phyloP scores from a whole-genome alignment of 2,329 filamentous ascomycete species.

The Nigrospora oryzae region DNA sequence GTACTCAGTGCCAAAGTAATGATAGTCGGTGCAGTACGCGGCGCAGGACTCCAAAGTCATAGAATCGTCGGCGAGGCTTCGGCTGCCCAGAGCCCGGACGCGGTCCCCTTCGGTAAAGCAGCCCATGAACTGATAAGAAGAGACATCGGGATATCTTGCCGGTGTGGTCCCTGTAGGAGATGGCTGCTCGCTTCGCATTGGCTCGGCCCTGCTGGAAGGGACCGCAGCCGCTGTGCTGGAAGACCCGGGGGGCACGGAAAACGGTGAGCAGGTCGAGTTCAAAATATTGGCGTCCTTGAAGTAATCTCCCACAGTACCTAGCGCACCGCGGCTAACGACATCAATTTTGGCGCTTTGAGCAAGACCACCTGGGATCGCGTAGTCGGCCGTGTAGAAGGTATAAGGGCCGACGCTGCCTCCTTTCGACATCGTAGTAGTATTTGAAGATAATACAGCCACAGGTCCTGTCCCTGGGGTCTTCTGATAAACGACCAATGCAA shows the following conservation, averaged over 20 bases:
- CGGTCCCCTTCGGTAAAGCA: constrained; percentile 38
- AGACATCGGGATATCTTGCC: constrained; percentile 17
- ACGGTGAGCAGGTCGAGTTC: constrained; percentile 29
- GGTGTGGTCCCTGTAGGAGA: too few relatives aligned
- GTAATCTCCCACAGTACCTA: constrained; percentile 27
- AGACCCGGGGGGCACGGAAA: constrained; percentile 9
- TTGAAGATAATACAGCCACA: constrained; percentile 29
- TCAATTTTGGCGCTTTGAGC: constrained; percentile 37
- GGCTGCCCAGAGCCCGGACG: constrained; percentile 32
- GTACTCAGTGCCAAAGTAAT: constrained; percentile 43
- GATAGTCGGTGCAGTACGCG: constrained; percentile 34
- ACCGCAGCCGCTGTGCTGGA: constrained; percentile 2
- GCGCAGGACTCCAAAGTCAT: constrained; percentile 43
- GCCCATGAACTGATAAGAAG: constrained; percentile 34
- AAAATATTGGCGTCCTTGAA: constrained; percentile 40
- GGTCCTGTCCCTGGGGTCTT: constrained; percentile 29
- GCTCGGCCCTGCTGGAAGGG: not conserved
- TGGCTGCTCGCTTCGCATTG: too few relatives aligned
- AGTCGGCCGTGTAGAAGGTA: constrained; percentile 35
- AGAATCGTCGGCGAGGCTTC: constrained; percentile 31
- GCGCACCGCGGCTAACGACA: constrained; percentile 28
- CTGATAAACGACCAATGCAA: constrained; percentile 33
- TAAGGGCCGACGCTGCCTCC: constrained; percentile 37
- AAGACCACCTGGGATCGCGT: constrained; percentile 33
- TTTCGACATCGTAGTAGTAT: constrained; percentile 29